These are phyloP conservation scores for Colletotrichum tofieldiae DNA, from an alignment of 2,329 filamentous ascomycete genomes.

Conservation along the genomic window DNA sequence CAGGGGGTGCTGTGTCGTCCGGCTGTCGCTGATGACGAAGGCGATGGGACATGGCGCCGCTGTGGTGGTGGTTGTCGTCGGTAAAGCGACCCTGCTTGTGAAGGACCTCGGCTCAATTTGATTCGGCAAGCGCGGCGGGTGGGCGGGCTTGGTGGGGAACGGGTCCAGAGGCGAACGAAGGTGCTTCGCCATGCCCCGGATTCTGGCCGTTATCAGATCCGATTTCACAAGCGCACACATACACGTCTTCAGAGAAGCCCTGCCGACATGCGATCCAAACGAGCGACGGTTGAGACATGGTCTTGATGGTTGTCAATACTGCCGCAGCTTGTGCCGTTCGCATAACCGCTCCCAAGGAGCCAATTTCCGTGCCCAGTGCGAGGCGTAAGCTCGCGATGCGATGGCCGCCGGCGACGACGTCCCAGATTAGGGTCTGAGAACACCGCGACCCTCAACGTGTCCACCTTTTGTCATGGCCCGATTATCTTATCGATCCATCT, in stretches of 20 bases:
- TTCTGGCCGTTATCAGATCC: conserved; percentile 40
- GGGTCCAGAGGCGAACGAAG: not conserved
- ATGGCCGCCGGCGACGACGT: not conserved
- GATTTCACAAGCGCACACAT: conserved; percentile 10
- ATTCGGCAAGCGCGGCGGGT: conserved; percentile 37
- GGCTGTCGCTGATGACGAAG: conserved; percentile 17
- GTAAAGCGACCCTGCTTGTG: not conserved
- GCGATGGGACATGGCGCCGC: not conserved
- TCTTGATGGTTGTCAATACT: not conserved
- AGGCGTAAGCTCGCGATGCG: not conserved
- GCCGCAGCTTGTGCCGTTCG: not conserved
- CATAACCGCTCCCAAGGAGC: no score
- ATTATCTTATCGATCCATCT: conserved; percentile 13
- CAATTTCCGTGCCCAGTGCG: not conserved
- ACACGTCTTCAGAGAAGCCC: not conserved
- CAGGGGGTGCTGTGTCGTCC: conserved; percentile 6
- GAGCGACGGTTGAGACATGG: not conserved
- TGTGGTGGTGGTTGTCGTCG: not conserved
- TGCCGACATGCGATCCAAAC: not conserved
- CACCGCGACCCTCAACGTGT: not conserved
- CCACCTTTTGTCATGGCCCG: not conserved
- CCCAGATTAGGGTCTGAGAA: not conserved
- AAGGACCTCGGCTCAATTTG: conserved; percentile 36
- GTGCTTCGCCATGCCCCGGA: conserved; percentile 19
- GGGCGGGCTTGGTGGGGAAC: conserved; percentile 4